phyloP scores from a whole-genome alignment of 1,284 basidiomycete species.

The Trametes sp. region DNA sequence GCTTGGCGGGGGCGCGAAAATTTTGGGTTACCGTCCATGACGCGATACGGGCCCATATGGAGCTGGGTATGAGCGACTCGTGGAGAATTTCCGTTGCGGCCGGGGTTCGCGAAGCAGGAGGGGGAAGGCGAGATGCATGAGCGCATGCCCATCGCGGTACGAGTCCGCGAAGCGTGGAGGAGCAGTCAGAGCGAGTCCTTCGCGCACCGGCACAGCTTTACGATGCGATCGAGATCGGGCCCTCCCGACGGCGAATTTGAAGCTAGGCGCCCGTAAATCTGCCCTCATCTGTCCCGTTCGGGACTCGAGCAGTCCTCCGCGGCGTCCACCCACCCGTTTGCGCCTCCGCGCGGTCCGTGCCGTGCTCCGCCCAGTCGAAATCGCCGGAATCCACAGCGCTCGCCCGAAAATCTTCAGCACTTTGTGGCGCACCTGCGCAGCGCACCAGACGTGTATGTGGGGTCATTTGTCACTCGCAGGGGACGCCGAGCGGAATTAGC shows the following conservation, averaged over 20 bases:
- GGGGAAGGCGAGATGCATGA: background rate
- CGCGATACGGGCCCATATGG: background rate
- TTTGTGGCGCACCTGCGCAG: background rate
- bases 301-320: background rate
- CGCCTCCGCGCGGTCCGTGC: too few relatives aligned
- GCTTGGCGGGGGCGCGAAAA: background rate
- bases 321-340: background rate
- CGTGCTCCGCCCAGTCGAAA: too few relatives aligned
- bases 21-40: background rate
- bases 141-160: too few relatives aligned
- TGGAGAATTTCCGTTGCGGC: background rate
- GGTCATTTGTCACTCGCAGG: slow-evolving; percentile 4
- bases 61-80: background rate
- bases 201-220: slow-evolving; percentile 15
- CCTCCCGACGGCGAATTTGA: slow-evolving; percentile 14
- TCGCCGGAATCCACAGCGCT: slow-evolving; percentile 1
- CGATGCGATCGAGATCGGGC: slow-evolving; percentile 6
- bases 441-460: background rate
- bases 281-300: too few relatives aligned
- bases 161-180: slow-evolving; percentile 24
- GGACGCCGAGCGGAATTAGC: too few relatives aligned
- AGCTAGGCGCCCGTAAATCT: slow-evolving; percentile 10
- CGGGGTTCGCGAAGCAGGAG: slow-evolving; percentile 1
- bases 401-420: slow-evolving; percentile 1
- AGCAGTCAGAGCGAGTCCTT: slow-evolving; percentile 13